phyloP scores from a whole-genome alignment of 495 filamentous ascomycete species.

The Tuber brumale region DNA sequence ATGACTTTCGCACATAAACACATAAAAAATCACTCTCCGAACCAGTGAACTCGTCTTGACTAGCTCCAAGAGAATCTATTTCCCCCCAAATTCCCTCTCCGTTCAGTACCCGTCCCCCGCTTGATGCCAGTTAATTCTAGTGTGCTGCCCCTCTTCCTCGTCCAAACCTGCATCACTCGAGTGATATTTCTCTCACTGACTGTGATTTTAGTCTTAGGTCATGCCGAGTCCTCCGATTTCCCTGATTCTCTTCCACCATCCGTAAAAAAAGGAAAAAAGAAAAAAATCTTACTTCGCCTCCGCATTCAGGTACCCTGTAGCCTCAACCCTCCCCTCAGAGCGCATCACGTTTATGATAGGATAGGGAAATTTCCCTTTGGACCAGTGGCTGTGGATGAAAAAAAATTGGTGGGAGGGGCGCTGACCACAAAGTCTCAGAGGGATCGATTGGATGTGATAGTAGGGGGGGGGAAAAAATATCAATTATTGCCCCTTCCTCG shows the following conservation, averaged over 20 bases:
- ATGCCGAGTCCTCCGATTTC: background rate
- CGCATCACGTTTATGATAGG: background rate
- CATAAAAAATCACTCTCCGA: background rate
- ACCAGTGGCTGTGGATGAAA: constrained; percentile 5
- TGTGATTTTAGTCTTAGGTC: constrained; percentile 4
- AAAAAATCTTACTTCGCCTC: constrained; percentile 9
- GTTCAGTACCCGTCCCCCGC: background rate
- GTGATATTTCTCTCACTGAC: constrained; percentile 13
- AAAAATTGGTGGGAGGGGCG: background rate
- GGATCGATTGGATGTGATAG: constrained; percentile 24
- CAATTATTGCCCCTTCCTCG: constrained; percentile 19
- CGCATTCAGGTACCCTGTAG: constrained; percentile 4
- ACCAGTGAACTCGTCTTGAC: background rate
- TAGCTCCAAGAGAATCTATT: background rate
- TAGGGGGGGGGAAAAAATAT: background rate
- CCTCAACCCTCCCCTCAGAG: background rate
- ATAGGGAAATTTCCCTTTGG: constrained; percentile 4
- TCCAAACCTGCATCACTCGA: constrained; percentile 7
- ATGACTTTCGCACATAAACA: background rate
- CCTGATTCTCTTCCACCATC: constrained; percentile 1
- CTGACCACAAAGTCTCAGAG: constrained; percentile 7
- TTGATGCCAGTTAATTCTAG: background rate
- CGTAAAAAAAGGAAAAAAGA: background rate
- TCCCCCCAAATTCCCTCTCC: constrained; percentile 14
- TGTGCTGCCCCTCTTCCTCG: constrained; percentile 7